Conservation (phyloP, 306 rosid species). For the Vigna mungo region DNA sequence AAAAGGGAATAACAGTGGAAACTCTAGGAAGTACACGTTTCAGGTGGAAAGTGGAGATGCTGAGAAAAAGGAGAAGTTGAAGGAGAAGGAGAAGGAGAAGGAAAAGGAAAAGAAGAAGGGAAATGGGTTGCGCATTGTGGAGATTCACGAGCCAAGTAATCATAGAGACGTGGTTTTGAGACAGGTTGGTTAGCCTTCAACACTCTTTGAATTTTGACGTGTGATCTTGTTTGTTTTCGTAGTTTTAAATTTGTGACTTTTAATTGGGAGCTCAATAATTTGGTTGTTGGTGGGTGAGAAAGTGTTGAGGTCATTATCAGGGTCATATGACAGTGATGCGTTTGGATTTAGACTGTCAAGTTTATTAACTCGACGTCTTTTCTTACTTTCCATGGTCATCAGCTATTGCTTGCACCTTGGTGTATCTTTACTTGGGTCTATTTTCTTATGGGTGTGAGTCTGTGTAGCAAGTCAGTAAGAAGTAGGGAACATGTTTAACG, state of each 20-base stretch:
- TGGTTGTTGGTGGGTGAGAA: not conserved
- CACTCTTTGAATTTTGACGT: not conserved
- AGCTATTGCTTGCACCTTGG: not conserved
- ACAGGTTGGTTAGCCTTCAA: slow-evolving; percentile 59
- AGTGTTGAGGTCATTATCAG: not conserved
- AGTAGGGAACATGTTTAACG: not conserved
- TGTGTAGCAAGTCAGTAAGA: not conserved
- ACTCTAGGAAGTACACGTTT: slow-evolving; percentile 64
- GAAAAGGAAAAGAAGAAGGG: slow-evolving; percentile 61
- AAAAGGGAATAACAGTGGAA: slow-evolving; percentile 61
- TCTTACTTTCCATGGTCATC: not conserved
- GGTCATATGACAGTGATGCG: slow-evolving; percentile 11
- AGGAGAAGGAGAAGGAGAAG: slow-evolving; percentile 40
- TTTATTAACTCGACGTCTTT: slow-evolving; percentile 5
- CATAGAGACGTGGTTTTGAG: slow-evolving; percentile 74
- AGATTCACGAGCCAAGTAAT: slow-evolving; percentile 71
- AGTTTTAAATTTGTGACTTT: slow-evolving; percentile 20
- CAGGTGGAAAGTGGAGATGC: slow-evolving; percentile 56
- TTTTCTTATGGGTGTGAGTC: slow-evolving; percentile 3
- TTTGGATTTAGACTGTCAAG: not conserved
- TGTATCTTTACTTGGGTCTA: not conserved
- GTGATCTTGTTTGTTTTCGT: slow-evolving; percentile 3
- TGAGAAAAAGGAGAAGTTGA: slow-evolving; percentile 52
- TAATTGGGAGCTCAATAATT: not conserved
- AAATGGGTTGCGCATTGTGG: slow-evolving; percentile 66